Conservation (phyloP, 2,329 filamentous ascomycete species). For the Trichoderma semiorbis region DNA sequence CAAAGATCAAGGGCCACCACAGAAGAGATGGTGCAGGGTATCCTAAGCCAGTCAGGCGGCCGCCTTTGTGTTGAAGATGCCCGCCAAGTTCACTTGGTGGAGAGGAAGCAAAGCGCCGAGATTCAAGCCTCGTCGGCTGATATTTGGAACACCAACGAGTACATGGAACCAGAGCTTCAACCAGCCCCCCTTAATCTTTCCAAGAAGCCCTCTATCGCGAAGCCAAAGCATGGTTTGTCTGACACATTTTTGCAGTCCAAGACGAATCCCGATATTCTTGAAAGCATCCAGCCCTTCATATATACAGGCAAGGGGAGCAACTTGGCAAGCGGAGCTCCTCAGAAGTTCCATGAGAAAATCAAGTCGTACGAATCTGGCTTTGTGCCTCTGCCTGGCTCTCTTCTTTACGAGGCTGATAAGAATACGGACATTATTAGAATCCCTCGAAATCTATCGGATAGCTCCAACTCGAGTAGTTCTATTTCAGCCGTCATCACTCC, state of each 20-base stretch:
- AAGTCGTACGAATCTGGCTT: conserved; percentile 7
- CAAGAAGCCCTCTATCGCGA: not conserved
- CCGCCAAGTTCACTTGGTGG: conserved; percentile 20
- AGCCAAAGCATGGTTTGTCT: not conserved
- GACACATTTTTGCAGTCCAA: not conserved
- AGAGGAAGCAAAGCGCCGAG: conserved; percentile 19
- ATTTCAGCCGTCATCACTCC: conserved; percentile 24
- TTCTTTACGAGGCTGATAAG: conserved; percentile 13
- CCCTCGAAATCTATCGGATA: conserved; percentile 18
- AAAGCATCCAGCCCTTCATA: not conserved
- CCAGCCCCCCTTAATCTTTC: conserved; percentile 27
- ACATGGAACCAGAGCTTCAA: conserved; percentile 23
- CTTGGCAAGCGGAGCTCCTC: not conserved
- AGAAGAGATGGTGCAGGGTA: conserved; percentile 23
- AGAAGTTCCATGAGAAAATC: not conserved
- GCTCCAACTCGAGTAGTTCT: not conserved
- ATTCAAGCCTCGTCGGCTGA: conserved; percentile 24
- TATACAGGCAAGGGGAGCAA: not conserved
- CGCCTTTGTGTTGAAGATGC: conserved; percentile 22
- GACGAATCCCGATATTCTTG: too few species aligned
- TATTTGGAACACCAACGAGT: conserved; percentile 23
- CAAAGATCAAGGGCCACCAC: conserved; percentile 26
- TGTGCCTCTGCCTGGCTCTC: conserved; percentile 8
- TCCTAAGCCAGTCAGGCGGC: conserved; percentile 26
- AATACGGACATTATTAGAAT: not conserved